phyloP scores from a whole-genome alignment of 139 green algal genomes.

The Edaphochlamys debaryana region DNA sequence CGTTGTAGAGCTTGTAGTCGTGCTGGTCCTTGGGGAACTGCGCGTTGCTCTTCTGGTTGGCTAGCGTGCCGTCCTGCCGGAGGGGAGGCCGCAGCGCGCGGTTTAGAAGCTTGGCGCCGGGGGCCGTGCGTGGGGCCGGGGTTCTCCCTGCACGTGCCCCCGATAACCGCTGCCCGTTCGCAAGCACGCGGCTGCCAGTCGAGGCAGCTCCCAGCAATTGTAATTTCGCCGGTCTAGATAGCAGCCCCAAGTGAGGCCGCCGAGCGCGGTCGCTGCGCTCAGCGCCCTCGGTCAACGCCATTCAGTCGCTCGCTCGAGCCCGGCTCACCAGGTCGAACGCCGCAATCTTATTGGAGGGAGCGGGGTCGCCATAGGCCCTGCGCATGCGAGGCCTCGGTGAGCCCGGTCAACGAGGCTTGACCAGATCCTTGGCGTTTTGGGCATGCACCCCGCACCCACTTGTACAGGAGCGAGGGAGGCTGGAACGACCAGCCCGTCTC shows the following conservation, averaged over 20 bases:
- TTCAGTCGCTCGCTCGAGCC: no score
- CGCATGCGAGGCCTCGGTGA: not conserved
- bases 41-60: conserved; percentile 59
- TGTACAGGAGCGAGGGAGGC: conserved; percentile 62
- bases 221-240: no score
- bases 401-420: not conserved
- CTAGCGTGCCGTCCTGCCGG: conserved; percentile 78
- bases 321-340: conserved; percentile 76
- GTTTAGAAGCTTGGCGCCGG: not conserved
- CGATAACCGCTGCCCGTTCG: no score
- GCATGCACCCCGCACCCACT: conserved; percentile 41
- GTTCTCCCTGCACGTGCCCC: no score
- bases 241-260: no score
- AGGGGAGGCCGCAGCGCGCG: not conserved
- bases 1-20: conserved; percentile 76
- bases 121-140: no score
- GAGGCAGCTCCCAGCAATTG: no score
- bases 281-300: no score
- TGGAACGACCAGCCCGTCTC: conserved; percentile 47
- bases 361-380: conserved; percentile 44
- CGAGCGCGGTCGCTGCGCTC: no score
- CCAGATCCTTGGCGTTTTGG: no score
- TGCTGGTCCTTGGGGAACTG: conserved; percentile 54
- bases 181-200: no score
- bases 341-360: conserved; percentile 66